Evolutionary conservation across 345 rosid genomes (phyloP), one percentile per base, ranked within the genome.

Genomic region (Corymbia maculata): DNA sequence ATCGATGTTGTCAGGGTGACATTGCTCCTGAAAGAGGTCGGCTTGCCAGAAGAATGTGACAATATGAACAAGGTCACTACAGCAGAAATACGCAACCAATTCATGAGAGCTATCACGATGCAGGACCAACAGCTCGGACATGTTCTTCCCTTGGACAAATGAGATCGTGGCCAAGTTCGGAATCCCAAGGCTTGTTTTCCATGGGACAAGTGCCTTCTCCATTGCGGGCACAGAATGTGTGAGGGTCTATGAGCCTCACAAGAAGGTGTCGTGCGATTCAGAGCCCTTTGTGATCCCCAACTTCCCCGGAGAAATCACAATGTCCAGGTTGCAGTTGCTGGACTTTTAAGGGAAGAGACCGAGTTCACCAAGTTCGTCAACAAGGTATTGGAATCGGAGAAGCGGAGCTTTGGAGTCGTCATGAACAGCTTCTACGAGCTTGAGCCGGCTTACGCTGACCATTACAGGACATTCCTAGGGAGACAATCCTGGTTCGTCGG

Each of bases 141-240:
- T 87, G 57, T 61, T 88, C 52, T 90, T 91, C 49, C 90, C 92
- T 9, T 93, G 93, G 93, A 89, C 93, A 49, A 84, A 86, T 4
- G 85, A 88, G 4, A 84, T 80, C 70, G 93, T 93, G 0, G 36
- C 86, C 26, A 92, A 90, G 86, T 86, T 45, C 50, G 88, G 90
- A 9, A 92, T 94, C 59, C 94, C 93, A 6, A 70, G 93, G 87
- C 50, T 92, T 5, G 47, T 75, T 9, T 92, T 92, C 79, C 90
- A 91, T 36, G 93, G 64, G 57, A 52, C 4, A 7, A 17, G 57
- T 7, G 57, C 24, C 57, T 52, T 52, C 19, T 52, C 57, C 57
- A 17, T 52, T 52, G 22, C 9, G 4, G 24, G 57, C 57, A 17
- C 9, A 52, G 4, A 17, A 52, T 52, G 57, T 52, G 57, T 52